Conservation (phyloP, 139 green algal species). For the Diplosphaera chodatii region DNA sequence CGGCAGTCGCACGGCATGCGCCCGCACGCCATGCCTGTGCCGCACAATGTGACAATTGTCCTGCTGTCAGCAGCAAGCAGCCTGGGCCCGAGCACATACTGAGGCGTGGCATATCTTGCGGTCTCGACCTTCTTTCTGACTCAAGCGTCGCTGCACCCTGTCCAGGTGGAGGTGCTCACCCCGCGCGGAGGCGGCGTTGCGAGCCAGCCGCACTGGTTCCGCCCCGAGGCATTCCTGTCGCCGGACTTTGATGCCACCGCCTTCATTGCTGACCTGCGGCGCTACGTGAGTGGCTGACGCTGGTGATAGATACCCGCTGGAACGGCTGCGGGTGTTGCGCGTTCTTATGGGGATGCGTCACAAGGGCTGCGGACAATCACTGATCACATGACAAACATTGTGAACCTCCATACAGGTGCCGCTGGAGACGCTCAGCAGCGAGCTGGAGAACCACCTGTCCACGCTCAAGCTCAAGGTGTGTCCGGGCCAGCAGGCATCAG, state of each 20-base stretch:
- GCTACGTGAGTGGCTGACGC: conserved; percentile 48
- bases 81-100: no score
- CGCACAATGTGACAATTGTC: no score
- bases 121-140: no score
- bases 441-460: conserved; percentile 70
- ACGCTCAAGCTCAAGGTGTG: conserved; percentile 66
- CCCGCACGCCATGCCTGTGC: no score
- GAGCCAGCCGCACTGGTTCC: conserved; percentile 64
- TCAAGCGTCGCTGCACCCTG: no score
- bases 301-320: conserved; percentile 1
- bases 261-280: conserved; percentile 73
- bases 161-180: not conserved
- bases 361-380: not conserved
- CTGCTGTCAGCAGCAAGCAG: no score
- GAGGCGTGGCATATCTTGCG: no score
- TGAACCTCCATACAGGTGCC: conserved; percentile 87
- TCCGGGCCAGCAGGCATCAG: not conserved
- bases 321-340: no score
- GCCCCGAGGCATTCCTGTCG: conserved; percentile 63
- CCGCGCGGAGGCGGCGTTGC: no score
- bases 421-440: conserved; percentile 65
- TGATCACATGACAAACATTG: no score
- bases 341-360: no score
- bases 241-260: conserved; percentile 58
- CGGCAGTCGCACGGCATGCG: no score